phyloP scores from a whole-genome alignment of 2,329 filamentous ascomycete species.

The Talaromyces sp. region DNA sequence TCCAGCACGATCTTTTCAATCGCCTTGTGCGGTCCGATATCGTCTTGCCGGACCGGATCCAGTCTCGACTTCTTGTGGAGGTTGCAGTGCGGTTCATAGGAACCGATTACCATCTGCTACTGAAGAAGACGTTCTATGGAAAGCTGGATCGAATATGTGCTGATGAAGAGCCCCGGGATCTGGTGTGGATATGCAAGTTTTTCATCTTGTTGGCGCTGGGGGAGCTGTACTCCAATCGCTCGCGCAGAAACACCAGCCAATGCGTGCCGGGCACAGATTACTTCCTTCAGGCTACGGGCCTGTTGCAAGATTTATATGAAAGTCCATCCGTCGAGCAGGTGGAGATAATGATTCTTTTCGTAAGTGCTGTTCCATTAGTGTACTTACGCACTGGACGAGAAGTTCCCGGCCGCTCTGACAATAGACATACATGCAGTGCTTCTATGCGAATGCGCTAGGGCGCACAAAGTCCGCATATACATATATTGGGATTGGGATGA shows the following conservation, averaged over 20 bases:
- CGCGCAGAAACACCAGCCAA: too few species aligned
- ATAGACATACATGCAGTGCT: constrained; percentile 10
- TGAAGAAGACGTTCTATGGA: constrained; percentile 29
- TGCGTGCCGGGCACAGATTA: too few species aligned
- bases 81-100: constrained; percentile 18
- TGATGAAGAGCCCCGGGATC: constrained; percentile 15
- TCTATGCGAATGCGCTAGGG: constrained; percentile 21
- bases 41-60: constrained; percentile 17
- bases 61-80: constrained; percentile 16
- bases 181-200: constrained; percentile 32
- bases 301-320: constrained; percentile 30
- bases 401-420: not conserved
- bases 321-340: constrained; percentile 31
- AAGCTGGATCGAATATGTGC: constrained; percentile 30
- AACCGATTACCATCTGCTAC: constrained; percentile 18
- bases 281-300: constrained; percentile 25
- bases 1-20: too few species aligned
- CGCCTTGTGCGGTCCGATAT: too few species aligned
- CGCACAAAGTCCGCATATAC: constrained; percentile 15
- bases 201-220: constrained; percentile 28
- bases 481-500: constrained; percentile 21
- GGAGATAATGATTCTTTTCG: constrained; percentile 27
- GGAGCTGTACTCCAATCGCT: too few species aligned
- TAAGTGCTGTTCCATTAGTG: constrained; percentile 12
- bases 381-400: not conserved